Percentiles rank a stretch among this genome's conserved stretches.
Evolutionary conservation across 1,284 basidiomycete genomes (phyloP).

Genomic region (Leucoagaricus sp.): DNA sequence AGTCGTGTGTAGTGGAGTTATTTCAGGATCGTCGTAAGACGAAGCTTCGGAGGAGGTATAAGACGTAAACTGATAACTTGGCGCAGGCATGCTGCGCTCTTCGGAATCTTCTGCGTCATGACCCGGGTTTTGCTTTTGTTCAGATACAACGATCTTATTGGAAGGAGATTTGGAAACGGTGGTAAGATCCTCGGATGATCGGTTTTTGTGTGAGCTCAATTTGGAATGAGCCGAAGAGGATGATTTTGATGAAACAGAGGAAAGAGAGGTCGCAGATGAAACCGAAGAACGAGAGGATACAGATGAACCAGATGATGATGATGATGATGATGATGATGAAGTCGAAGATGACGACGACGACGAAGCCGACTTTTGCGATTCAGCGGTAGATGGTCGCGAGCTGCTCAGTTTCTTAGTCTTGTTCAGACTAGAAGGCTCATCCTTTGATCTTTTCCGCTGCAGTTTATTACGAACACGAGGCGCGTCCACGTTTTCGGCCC

Average conservation of each 20-base stretch:
- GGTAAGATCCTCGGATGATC: neutral
- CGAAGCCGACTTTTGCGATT: neutral
- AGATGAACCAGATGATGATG: neutral
- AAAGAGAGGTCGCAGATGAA: neutral
- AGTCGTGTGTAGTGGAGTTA: neutral
- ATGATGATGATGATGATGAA: neutral
- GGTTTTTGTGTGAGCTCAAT: neutral
- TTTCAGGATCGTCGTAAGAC: slow-evolving; percentile 2
- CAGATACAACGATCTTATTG: neutral
- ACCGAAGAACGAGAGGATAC: neutral
- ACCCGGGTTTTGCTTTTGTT: neutral
- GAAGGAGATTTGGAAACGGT: neutral
- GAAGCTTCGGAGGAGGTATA: slow-evolving; percentile 6
- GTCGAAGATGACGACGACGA: neutral
- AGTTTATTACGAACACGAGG: neutral
- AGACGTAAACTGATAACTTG: slow-evolving; percentile 3
- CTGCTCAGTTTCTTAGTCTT: neutral
- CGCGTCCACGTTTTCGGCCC: neutral
- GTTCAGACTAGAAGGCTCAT: neutral
- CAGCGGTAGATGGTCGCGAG: neutral
- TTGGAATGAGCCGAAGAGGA: neutral
- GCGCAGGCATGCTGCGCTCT: neutral
- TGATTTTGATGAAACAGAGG: neutral
- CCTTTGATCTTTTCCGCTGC: neutral
- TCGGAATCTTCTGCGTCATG: neutral